Conservation (phyloP, 148 eudicot genomes). For the Pharnaceum exiguum region DNA sequence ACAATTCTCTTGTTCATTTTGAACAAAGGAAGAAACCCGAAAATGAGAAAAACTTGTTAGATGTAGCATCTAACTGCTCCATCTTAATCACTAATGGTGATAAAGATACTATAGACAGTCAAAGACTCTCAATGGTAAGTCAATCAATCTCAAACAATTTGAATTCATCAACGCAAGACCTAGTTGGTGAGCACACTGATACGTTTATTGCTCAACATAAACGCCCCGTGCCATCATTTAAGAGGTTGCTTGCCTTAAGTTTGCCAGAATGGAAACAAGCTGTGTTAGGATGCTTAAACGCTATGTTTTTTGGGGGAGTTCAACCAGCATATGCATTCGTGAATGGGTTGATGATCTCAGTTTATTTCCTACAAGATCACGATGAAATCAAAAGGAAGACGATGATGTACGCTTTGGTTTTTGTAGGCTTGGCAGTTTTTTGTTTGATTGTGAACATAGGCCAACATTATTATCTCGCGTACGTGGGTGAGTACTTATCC, state of each 20-base stretch:
- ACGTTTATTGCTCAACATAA: too few species aligned
- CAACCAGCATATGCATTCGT: conserved; percentile 40
- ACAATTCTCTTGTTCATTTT: conserved; percentile 20
- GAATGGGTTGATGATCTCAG: conserved; percentile 41
- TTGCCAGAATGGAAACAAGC: conserved; percentile 58
- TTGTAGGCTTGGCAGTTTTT: conserved; percentile 27
- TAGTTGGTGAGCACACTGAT: neutral
- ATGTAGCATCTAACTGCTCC: neutral
- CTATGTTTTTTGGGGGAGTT: conserved; percentile 33
- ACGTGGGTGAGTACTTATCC: conserved; percentile 59
- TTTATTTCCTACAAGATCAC: conserved; percentile 25
- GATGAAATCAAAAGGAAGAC: conserved; percentile 30
- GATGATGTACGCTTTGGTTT: conserved; percentile 24
- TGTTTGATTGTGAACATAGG: conserved; percentile 27
- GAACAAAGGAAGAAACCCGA: conserved; percentile 8
- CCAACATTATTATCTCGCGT: conserved; percentile 55
- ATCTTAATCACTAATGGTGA: neutral
- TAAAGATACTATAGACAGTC: neutral
- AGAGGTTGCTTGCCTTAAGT: conserved; percentile 34
- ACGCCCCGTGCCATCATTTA: conserved; percentile 33
- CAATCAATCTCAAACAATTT: too few species aligned
- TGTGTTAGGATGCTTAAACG: conserved; percentile 31
- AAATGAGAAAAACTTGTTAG: conserved; percentile 2
- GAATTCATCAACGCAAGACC: neutral
- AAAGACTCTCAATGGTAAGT: neutral